Evolutionary conservation across 495 filamentous ascomycete species (phyloP).

Genomic region (Xylaria grammica): DNA sequence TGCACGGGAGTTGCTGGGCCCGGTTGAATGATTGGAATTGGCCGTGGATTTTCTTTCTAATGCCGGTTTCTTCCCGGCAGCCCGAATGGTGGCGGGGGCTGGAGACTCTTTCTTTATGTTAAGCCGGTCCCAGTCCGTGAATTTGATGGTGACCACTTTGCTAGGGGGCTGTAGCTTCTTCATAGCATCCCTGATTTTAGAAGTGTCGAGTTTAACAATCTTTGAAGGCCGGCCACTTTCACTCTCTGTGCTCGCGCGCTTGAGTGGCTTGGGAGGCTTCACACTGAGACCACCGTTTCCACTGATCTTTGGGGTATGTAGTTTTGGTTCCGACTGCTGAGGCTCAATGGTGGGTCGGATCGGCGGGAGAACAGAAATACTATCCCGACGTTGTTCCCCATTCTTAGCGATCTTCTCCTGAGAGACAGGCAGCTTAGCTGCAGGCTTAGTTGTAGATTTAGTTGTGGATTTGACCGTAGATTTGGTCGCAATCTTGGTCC

Average conservation of each 20-base stretch:
- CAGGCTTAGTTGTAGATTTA: background rate
- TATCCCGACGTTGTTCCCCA: constrained; percentile 28
- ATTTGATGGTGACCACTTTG: constrained; percentile 30
- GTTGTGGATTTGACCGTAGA: background rate
- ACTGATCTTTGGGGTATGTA: constrained; percentile 27
- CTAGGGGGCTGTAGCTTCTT: constrained; percentile 21
- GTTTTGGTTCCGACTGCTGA: constrained; percentile 27
- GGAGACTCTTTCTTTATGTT: constrained; percentile 21
- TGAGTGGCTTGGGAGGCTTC: constrained; percentile 28
- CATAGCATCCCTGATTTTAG: constrained; percentile 27
- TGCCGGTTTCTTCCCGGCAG: constrained; percentile 15
- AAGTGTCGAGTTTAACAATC: constrained; percentile 39
- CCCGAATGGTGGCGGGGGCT: constrained; percentile 9
- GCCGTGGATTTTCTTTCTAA: constrained; percentile 10
- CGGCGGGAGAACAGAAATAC: constrained; percentile 33
- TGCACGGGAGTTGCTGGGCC: constrained; percentile 1
- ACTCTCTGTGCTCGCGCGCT: constrained; percentile 33
- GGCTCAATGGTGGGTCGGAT: constrained; percentile 32
- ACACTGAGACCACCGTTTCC: constrained; percentile 24
- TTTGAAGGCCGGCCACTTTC: constrained; percentile 45
- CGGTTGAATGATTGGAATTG: background rate
- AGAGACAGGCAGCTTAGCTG: constrained; percentile 7
- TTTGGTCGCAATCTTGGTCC: constrained; percentile 4
- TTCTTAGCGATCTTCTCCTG: constrained; percentile 30
- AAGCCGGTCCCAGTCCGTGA: constrained; percentile 32